These are phyloP conservation scores for Petunia axillaris DNA, from an alignment of 257 asterid genomes.

Conservation along the genomic window DNA sequence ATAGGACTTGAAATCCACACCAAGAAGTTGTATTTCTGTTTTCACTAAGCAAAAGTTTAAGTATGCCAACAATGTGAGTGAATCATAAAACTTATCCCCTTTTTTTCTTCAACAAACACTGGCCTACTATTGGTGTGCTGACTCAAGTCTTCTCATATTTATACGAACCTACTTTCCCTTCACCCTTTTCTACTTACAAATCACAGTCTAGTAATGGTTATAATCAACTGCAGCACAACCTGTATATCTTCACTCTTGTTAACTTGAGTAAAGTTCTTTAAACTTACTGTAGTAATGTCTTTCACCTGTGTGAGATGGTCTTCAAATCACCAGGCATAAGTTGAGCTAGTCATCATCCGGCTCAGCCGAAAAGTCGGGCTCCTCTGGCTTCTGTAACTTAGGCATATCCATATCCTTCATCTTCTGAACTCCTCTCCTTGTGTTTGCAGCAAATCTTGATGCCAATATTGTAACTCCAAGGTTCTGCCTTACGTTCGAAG, in stretches of 20 bases:
- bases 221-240: conserved; percentile 11
- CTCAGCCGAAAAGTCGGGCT: conserved; percentile 77
- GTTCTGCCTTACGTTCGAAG: conserved; percentile 47
- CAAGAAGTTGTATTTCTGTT: background rate
- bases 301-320: conserved; percentile 4
- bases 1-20: too few relatives aligned
- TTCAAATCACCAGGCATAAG: background rate
- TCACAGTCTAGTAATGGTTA: background rate
- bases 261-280: conserved; percentile 11
- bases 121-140: background rate
- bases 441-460: conserved; percentile 73
- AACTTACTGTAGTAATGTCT: background rate
- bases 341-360: conserved; percentile 61
- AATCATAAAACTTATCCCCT: conserved; percentile 3
- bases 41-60: background rate
- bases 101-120: conserved; percentile 17
- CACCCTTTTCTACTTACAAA: conserved; percentile 9
- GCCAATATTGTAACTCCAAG: conserved; percentile 71
- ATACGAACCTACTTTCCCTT: conserved; percentile 1
- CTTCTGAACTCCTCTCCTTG: conserved; percentile 73
- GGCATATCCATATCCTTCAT: conserved; percentile 58
- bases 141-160: background rate
- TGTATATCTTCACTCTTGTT: background rate
- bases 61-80: conserved; percentile 17
- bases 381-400: conserved; percentile 69